A percentile compares a stretch with the other conserved stretches of the same genome.
Evolutionary conservation across 129 eudicot species (phyloP).

Genomic region (Helichrysum umbraculigerum): DNA sequence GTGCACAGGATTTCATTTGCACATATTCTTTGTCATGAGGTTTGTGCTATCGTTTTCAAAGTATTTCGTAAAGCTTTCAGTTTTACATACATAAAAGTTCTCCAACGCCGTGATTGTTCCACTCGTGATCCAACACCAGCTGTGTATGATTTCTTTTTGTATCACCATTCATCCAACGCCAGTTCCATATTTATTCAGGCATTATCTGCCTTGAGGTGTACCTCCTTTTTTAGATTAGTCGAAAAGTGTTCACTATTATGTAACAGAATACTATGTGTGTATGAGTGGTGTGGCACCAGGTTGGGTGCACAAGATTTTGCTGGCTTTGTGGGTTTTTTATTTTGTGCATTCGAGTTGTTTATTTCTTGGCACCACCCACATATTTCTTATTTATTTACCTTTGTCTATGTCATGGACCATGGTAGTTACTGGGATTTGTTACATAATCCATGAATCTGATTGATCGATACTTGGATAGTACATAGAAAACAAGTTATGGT

Average conservation of each 20-base stretch:
- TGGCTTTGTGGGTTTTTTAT: conserved; percentile 10
- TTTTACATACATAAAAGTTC: conserved; percentile 16
- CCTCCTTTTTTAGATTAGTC: conserved; percentile 14
- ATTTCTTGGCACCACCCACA: conserved; percentile 1
- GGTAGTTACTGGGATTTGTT: not conserved
- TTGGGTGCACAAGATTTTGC: conserved; percentile 12
- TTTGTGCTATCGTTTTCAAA: conserved; percentile 29
- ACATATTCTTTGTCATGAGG: conserved; percentile 31
- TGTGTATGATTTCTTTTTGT: conserved; percentile 20
- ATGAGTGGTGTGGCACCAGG: conserved; percentile 18
- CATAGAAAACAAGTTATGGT: too few species aligned
- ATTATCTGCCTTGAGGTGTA: conserved; percentile 26
- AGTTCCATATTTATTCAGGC: conserved; percentile 3
- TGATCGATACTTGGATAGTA: too few species aligned
- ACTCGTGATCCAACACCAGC: conserved; percentile 18
- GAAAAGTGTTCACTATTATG: conserved; percentile 22
- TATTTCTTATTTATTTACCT: not conserved
- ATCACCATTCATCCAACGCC: conserved; percentile 12
- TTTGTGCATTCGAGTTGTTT: conserved; percentile 3
- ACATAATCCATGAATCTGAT: not conserved
- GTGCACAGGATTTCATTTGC: not conserved
- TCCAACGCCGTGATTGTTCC: conserved; percentile 11
- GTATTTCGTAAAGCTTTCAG: conserved; percentile 21
- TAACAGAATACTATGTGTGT: conserved; percentile 21
- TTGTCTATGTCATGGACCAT: not conserved